Base-by-base conservation (phyloP, 176 grass and related monocot genomes). In the Aegilops longissima region DNA sequence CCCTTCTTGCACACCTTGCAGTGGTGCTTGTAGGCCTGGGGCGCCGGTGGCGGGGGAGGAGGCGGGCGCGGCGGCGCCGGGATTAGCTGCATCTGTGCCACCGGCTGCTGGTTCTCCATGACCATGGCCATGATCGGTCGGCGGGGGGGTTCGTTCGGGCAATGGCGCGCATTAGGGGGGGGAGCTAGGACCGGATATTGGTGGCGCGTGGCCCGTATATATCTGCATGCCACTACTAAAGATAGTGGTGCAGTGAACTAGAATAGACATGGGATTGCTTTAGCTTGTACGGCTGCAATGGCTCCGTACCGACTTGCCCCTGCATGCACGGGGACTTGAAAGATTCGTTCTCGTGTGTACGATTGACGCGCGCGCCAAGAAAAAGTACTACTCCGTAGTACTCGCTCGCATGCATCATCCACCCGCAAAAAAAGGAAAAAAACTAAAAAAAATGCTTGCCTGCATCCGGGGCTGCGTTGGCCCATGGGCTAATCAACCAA, bases 1-100 rank as follows among this genome's bases (percentile, higher is more conserved):
- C 88, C 93, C 86, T 98, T 95, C 78, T 90, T 93, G 90, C 96
- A 98, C 66, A 98, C 87, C 86, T 74, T 88, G 73, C 93, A 94
- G 34, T 93, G 88, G 66, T 95, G 88, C 77, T 85, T 95, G 78
- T 80, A 95, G 13, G n/a, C 52, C 21, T 74, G 88, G 42, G 66
- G 79, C 25, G 54, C 23, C 34, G 59, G 56, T 12, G 36, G 59
- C 2, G 54, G 33, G 6, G 42, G 88, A 0, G 63, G 80, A 14
- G 76, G 80, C 0, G 20, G 64, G 12, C 56, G 67, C 3, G 52
- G 21, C 14, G 79, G 30, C 30, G 9, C 8, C 23, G 24, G 80
- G 65, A 66, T 58, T 31, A 66, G 17, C 25, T 30, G 63, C 70
- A 63, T 10, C 85, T 9, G 76, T 30, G 61, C 67, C 49, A 65